A percentile compares a stretch with the other conserved stretches of the same genome.
Conservation (phyloP, 2,329 filamentous ascomycete genomes). For the Venturia asperata region DNA sequence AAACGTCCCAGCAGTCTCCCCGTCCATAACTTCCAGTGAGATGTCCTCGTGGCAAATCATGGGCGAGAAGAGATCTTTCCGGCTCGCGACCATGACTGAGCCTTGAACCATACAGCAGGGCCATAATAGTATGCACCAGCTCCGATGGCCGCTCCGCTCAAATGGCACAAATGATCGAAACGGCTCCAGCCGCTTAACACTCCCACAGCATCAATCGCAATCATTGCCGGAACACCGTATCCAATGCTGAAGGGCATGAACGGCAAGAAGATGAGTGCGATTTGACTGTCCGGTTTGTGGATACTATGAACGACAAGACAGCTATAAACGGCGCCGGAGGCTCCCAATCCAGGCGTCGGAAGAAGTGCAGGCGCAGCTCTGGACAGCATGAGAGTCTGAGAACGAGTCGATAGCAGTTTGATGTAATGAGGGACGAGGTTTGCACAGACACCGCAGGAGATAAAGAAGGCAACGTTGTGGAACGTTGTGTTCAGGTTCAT, state of each 20-base stretch:
- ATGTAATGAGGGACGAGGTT: constrained; percentile 13
- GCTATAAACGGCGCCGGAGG: constrained; percentile 4
- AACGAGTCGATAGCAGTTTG: not conserved
- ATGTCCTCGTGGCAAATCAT: not conserved
- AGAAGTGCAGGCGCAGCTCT: not conserved
- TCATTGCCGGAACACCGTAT: not conserved
- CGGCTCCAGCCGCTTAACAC: not conserved
- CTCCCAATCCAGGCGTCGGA: not conserved
- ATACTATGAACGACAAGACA: not conserved
- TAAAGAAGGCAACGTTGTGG: not conserved
- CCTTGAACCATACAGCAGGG: not conserved
- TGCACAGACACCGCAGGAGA: not conserved
- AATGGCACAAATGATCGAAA: constrained; percentile 9
- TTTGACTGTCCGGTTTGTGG: not conserved
- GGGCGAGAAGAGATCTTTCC: not conserved
- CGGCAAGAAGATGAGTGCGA: not conserved
- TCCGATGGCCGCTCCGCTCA: constrained; percentile 2
- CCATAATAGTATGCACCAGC: not conserved
- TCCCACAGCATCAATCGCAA: not conserved
- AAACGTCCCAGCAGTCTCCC: too few species aligned
- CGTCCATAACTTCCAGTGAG: too few species aligned
- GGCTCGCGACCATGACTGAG: not conserved
- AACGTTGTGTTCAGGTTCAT: constrained; percentile 4
- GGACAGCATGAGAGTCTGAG: not conserved
- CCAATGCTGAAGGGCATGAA: not conserved